Evolutionary conservation across 805 yeast species (phyloP).

Genomic region (Zygotorulaspora chibaensis): DNA sequence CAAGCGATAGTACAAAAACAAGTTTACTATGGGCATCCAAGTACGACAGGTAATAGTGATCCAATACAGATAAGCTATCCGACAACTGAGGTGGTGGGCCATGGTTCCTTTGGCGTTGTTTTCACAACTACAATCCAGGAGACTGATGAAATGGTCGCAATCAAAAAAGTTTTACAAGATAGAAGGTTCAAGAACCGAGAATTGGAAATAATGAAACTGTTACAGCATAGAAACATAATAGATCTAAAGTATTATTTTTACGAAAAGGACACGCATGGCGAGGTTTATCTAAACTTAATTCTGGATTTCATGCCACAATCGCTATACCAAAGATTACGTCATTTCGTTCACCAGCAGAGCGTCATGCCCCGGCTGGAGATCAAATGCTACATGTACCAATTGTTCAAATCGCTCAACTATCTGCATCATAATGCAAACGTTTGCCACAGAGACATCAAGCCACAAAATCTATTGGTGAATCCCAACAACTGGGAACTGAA

Average conservation of each 20-base stretch:
- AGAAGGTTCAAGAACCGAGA: slow-evolving; percentile 92
- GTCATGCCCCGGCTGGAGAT: slow-evolving; percentile 88
- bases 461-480: slow-evolving; percentile 82
- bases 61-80: slow-evolving; percentile 36
- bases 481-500: slow-evolving; percentile 81
- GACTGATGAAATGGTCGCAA: slow-evolving; percentile 77
- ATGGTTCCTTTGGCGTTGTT: slow-evolving; percentile 99
- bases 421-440: slow-evolving; percentile 68
- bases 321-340: slow-evolving; percentile 82
- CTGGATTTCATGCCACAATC: slow-evolving; percentile 96
- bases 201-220: slow-evolving; percentile 87
- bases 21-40: slow-evolving; percentile 25
- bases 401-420: slow-evolving; percentile 73
- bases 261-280: slow-evolving; percentile 55
- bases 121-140: slow-evolving; percentile 78
- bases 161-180: slow-evolving; percentile 94
- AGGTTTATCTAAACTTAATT: slow-evolving; percentile 77
- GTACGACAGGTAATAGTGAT: slow-evolving; percentile 8
- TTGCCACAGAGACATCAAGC: slow-evolving; percentile 95
- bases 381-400: slow-evolving; percentile 75
- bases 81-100: slow-evolving; percentile 89
- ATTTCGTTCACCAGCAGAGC: slow-evolving; percentile 66
- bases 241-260: slow-evolving; percentile 84
- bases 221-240: slow-evolving; percentile 82
- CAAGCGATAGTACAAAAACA: slow-evolving; percentile 29